These are phyloP conservation scores for Vigna angularis DNA, from an alignment of 306 rosid species.

Conservation along the genomic window DNA sequence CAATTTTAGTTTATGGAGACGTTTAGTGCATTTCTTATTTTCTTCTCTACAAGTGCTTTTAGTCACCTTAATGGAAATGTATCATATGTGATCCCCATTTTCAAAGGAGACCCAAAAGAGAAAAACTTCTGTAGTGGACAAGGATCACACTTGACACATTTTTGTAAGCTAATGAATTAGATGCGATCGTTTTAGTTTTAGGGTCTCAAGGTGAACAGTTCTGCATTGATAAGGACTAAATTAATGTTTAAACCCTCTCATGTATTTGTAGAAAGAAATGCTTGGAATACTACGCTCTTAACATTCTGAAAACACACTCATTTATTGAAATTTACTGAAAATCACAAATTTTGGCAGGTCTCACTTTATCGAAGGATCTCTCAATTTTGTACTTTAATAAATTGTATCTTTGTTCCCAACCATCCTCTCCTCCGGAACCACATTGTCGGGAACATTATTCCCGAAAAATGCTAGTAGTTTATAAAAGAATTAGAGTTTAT, in stretches of 20 bases:
- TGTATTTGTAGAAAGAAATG: neutral
- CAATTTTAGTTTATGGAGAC: no score
- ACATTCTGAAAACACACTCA: no score
- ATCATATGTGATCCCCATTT: neutral
- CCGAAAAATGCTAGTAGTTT: neutral
- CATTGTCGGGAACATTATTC: neutral
- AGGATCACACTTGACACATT: neutral
- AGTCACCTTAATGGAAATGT: neutral
- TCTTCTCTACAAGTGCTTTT: neutral
- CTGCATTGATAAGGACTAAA: neutral
- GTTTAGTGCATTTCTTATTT: no score
- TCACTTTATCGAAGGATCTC: no score
- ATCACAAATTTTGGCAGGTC: no score
- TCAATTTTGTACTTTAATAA: no score
- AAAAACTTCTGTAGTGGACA: neutral
- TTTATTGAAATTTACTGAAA: no score
- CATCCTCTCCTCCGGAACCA: no score
- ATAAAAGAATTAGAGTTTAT: neutral
- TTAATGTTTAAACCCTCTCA: neutral
- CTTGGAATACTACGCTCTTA: no score
- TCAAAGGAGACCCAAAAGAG: neutral
- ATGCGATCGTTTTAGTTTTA: neutral
- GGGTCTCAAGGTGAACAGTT: neutral
- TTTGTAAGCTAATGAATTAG: neutral
- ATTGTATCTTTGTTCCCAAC: no score